Evolutionary conservation across 2,329 filamentous ascomycete genomes (phyloP).

Genomic region (Aspergillus alliaceus): DNA sequence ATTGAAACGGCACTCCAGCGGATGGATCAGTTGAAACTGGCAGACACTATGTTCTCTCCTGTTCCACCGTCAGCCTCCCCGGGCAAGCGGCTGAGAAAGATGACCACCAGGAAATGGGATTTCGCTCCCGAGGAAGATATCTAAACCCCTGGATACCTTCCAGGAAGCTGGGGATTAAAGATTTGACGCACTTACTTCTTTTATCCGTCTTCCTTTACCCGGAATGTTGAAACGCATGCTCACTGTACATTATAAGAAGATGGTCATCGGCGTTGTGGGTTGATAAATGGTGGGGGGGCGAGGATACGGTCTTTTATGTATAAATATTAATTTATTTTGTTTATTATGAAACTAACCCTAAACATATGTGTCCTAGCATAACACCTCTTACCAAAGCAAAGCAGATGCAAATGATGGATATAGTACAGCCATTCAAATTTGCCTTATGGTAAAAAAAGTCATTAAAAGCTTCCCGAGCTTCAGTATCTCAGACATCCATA

Average conservation of each 20-base stretch:
- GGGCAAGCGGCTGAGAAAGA: slow-evolving; percentile 44
- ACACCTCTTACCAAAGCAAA: not conserved
- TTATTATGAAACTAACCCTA: not conserved
- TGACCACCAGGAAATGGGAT: slow-evolving; percentile 50
- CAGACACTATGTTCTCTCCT: slow-evolving; percentile 33
- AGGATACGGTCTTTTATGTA: not conserved
- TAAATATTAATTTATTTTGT: not conserved
- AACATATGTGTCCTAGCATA: not conserved
- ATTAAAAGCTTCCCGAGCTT: not conserved
- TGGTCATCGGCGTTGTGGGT: not conserved
- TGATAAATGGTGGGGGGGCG: not conserved
- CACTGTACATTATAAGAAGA: not conserved
- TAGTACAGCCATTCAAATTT: not conserved
- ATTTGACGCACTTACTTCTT: not conserved
- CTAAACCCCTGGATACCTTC: slow-evolving; percentile 6
- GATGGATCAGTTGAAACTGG: slow-evolving; percentile 40
- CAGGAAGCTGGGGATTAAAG: not conserved
- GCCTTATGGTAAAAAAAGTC: not conserved
- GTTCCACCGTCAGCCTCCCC: slow-evolving; percentile 26
- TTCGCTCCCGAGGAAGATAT: slow-evolving; percentile 44
- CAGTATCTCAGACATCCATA: not conserved
- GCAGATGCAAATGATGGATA: not conserved
- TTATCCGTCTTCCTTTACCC: not conserved
- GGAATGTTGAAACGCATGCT: not conserved
- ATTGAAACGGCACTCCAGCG: slow-evolving; percentile 40